Base-by-base conservation (phyloP, 2,329 filamentous ascomycete genomes). In the Dactylellina cionopaga region DNA sequence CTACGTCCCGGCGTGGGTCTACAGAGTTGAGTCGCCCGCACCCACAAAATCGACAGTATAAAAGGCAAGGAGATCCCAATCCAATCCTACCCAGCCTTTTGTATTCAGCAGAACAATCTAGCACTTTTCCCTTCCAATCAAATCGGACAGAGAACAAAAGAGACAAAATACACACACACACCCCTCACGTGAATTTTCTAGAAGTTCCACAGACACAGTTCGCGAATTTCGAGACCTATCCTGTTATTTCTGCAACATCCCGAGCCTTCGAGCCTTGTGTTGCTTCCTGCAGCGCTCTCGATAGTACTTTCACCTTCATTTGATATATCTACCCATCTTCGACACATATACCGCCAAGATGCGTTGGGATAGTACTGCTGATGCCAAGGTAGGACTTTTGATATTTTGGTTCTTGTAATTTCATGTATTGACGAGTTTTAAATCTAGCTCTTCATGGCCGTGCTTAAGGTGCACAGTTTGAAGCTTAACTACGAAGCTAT, bases 281-380 rank as follows among this genome's bases (percentile, higher is more conserved):
- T 64, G 60, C 24, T 51, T 29, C 27, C 15, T 39, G 13, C 11
- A 10, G 7, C 46, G 15, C 51, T 24, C 22, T 7, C 13, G 27
- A 44, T 44, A 33, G 37, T 47, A 58, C 49, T 52, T 72, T 29
- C 33, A 29, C 13, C 55, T 56, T 22, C 44, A n/a, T n/a, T n/a
- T n/a, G n/a, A n/a, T n/a, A n/a, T n/a, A n/a, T n/a, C n/a, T n/a
- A n/a, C n/a, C n/a, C n/a, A n/a, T n/a, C n/a, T n/a, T n/a, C n/a
- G n/a, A n/a, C n/a, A n/a, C n/a, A n/a, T n/a, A 52, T 52, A 47
- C 29, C 27, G 10, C 19, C 56, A 75, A 74, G 52, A 77, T 77
- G 76, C 76, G 76, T 47, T 77, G 76, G 76, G 76, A 77, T 62
- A 75, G 74, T 29, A 74, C 76, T 44, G 76, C 76, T 25, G 76